Conservation (phyloP, 768 basidiomycete species). For the Dacryopinax primogenitus region DNA sequence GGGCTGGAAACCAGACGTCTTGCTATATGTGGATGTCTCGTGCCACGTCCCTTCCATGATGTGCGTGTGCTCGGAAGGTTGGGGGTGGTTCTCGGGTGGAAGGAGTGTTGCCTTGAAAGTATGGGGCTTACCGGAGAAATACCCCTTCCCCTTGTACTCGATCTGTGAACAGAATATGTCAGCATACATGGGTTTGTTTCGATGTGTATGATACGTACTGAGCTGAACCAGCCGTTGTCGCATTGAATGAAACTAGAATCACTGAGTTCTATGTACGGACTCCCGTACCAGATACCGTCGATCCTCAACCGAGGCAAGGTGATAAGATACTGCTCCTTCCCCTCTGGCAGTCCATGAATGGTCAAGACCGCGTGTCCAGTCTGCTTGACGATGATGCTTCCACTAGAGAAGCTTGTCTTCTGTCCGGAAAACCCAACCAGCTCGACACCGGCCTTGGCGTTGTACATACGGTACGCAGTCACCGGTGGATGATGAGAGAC, state of each 20-base stretch:
- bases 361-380: slow-evolving; percentile 84
- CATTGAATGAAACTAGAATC: slow-evolving; percentile 69
- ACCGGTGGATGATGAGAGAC: slow-evolving; percentile 90
- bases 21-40: slow-evolving; percentile 28
- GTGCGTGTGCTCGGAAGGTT: slow-evolving; percentile 32
- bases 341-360: slow-evolving; percentile 41
- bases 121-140: slow-evolving; percentile 87
- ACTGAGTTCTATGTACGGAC: slow-evolving; percentile 82
- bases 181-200: neutral
- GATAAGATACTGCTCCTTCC: slow-evolving; percentile 64
- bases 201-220: slow-evolving; percentile 27
- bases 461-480: slow-evolving; percentile 78
- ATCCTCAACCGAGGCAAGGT: slow-evolving; percentile 86
- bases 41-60: slow-evolving; percentile 75
- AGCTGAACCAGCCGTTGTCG: slow-evolving; percentile 46
- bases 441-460: slow-evolving; percentile 57
- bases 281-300: slow-evolving; percentile 73
- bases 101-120: slow-evolving; percentile 73
- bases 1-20: slow-evolving; percentile 34
- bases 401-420: slow-evolving; percentile 82
- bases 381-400: slow-evolving; percentile 63
- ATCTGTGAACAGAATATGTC: slow-evolving; percentile 38
- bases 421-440: slow-evolving; percentile 85
- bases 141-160: slow-evolving; percentile 94
- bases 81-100: slow-evolving; percentile 35